These are phyloP conservation scores for Cadophora sp. DNA, from an alignment of 2,329 filamentous ascomycete species.

Conservation along the genomic window DNA sequence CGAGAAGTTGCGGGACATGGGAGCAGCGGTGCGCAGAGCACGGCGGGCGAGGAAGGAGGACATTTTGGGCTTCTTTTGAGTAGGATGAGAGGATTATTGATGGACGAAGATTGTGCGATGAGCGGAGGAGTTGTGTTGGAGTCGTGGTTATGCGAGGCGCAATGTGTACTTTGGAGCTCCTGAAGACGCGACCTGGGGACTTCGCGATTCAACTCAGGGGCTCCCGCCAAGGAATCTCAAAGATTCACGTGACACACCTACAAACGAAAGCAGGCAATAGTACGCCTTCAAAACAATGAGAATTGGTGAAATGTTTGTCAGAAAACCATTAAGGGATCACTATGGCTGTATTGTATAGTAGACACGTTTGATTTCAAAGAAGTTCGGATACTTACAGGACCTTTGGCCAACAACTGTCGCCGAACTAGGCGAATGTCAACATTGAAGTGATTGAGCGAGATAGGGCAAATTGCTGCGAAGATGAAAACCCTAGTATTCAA, in stretches of 20 bases:
- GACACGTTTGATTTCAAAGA: not conserved
- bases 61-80: conserved; percentile 32
- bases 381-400: not conserved
- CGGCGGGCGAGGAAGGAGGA: conserved; percentile 42
- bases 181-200: not conserved
- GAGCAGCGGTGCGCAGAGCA: conserved; percentile 49
- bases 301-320: too few relatives aligned
- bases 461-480: not conserved
- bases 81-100: not conserved
- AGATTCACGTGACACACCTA: not conserved
- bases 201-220: not conserved
- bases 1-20: conserved; percentile 50
- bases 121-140: not conserved
- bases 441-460: not conserved
- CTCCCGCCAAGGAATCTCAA: not conserved
- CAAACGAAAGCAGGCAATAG: not conserved
- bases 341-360: too few relatives aligned
- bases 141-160: conserved; percentile 6
- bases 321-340: too few relatives aligned
- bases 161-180: not conserved
- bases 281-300: not conserved
- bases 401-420: not conserved
- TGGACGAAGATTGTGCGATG: not conserved
- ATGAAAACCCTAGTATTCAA: not conserved
- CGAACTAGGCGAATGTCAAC: not conserved